phyloP scores from a whole-genome alignment of 768 basidiomycete species.

The Rhizopogon rudus region DNA sequence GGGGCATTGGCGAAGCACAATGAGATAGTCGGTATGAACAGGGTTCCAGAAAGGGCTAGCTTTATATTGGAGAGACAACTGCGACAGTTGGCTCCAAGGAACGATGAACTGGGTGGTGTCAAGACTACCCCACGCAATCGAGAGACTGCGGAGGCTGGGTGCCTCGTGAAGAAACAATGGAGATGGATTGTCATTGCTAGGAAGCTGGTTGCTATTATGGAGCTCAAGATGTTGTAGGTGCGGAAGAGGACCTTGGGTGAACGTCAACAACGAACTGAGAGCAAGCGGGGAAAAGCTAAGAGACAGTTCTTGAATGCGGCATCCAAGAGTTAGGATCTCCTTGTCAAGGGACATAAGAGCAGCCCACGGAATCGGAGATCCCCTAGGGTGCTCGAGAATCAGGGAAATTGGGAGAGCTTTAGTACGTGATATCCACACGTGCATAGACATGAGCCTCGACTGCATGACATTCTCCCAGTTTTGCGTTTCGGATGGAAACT shows the following conservation, averaged over 20 bases:
- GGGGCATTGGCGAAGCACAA: constrained; percentile 17
- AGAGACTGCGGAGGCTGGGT: constrained; percentile 22
- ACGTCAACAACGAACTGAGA: constrained; percentile 21
- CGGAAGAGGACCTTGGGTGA: constrained; percentile 20
- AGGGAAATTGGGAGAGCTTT: constrained; percentile 25
- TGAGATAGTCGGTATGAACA: constrained; percentile 23
- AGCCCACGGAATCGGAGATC: constrained; percentile 16
- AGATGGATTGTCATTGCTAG: constrained; percentile 20
- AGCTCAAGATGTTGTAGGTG: constrained; percentile 20
- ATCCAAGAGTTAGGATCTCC: constrained; percentile 21
- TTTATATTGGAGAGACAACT: constrained; percentile 23
- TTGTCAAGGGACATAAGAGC: constrained; percentile 26
- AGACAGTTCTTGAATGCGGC: constrained; percentile 14
- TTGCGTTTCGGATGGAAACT: constrained; percentile 13
- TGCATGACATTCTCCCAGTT: constrained; percentile 23
- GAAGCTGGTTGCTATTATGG: constrained; percentile 19
- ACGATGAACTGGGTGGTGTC: constrained; percentile 22
- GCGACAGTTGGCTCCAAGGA: constrained; percentile 24
- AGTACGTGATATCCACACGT: constrained; percentile 25
- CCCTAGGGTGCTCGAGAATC: constrained; percentile 17
- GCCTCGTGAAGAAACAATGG: constrained; percentile 19
- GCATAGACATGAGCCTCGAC: constrained; percentile 21
- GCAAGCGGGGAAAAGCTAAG: constrained; percentile 20
- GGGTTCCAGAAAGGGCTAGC: constrained; percentile 25
- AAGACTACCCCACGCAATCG: constrained; percentile 22